Percentiles rank a stretch among this genome's conserved stretches.
These are phyloP conservation scores for Scutellaria galericulata DNA, from an alignment of 257 asterid species.

Conservation along the genomic window DNA sequence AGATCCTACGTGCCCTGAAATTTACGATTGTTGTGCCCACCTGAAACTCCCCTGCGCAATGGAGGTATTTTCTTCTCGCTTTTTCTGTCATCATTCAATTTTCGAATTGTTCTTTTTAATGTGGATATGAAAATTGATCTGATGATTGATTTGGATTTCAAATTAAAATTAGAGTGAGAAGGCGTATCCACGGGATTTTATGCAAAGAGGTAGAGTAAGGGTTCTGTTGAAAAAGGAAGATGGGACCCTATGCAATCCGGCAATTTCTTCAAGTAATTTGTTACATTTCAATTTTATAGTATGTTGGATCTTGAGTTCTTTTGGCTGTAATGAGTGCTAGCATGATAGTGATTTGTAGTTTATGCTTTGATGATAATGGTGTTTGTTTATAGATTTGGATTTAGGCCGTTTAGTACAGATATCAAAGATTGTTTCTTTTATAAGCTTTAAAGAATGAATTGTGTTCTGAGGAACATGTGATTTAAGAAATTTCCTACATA, in stretches of 20 bases:
- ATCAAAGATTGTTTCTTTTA: not conserved
- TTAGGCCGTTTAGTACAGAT: not conserved
- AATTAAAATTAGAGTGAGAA: conserved; percentile 63
- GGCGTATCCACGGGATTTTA: conserved; percentile 97
- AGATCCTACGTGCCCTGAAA: conserved; percentile 83
- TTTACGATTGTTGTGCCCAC: conserved; percentile 79
- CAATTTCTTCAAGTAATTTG: conserved; percentile 72
- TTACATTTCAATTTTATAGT: not conserved
- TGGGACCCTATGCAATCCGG: conserved; percentile 76
- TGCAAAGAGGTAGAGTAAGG: conserved; percentile 98
- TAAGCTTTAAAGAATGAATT: not conserved
- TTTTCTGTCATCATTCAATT: not conserved
- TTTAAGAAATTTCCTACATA: not conserved
- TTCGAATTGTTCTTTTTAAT: not conserved
- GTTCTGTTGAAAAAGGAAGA: conserved; percentile 82
- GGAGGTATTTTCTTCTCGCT: conserved; percentile 56
- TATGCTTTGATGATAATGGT: not conserved
- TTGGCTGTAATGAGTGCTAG: conserved; percentile 3
- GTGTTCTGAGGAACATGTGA: not conserved
- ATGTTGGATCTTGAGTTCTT: conserved; percentile 16
- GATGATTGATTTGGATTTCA: conserved; percentile 4
- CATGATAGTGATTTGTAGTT: conserved; percentile 5
- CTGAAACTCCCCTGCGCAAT: conserved; percentile 85
- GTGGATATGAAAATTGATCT: conserved; percentile 21
- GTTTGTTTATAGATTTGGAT: not conserved